Evolutionary conservation across 495 filamentous ascomycete genomes (phyloP), one percentile per base, ranked within the genome.

Genomic region (Hyphodiscus hymeniophilus): DNA sequence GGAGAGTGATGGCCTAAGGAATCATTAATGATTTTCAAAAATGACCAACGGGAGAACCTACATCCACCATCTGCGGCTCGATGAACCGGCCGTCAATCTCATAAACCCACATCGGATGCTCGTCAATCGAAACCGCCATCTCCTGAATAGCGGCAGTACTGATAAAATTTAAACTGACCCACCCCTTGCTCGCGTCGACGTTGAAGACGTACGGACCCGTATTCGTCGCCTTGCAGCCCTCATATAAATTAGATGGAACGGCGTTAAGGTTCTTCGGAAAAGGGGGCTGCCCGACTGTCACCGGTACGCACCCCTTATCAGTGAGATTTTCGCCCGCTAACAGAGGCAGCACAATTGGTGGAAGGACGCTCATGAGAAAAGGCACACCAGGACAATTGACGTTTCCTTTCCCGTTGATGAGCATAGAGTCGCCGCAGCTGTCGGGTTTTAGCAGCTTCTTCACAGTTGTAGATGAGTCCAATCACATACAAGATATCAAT

Each of bases 401-500:
- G 15, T 58, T 57, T n/a, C 75, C 76, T 43, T 68, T 66, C 12
- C 75, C 74, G 48, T 80, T 77, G 49, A 80, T 56, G 0, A 80
- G 65, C 12, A 77, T 55, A 42, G 64, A 69, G 42, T 77, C 72
- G 31, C 66, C 64, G 22, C 48, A 51, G 6, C 53, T 72, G 70
- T 50, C 62, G 66, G 23, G n/a, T 13, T 42, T 34, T 41, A 38
- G 1, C 17, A 31, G 17, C 4, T 2, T 38, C 3, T 18, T 28
- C 10, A 7, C 3, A 28, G 32, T n/a, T n/a, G n/a, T n/a, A 38
- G 32, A 5, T 18, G 3, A 10, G 7, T 16, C 63, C 28, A 45
- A 35, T 12, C 34, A 40, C 39, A 50, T 63, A 76, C 59, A 69
- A 59, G 2, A 69, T 30, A 50, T 68, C 60, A 7, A 72, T 44